phyloP scores from a whole-genome alignment of 1,139 yeast genomes.

The Taphrina flavorubra region DNA sequence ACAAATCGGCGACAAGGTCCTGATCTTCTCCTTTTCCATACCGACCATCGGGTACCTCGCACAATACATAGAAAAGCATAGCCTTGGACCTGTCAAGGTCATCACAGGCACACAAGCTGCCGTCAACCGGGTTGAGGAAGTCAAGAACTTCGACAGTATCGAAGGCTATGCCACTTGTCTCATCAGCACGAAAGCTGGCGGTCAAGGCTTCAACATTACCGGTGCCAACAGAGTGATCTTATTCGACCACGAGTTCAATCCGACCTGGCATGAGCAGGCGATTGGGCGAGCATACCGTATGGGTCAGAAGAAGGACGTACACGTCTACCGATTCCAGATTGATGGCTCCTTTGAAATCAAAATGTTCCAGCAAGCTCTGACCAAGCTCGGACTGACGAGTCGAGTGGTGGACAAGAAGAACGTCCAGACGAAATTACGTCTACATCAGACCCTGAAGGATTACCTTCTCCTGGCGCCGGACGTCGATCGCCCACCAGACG shows the following conservation, averaged over 20 bases:
- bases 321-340: slow-evolving; percentile 24
- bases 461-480: not conserved
- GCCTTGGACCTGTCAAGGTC: not conserved
- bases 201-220: slow-evolving; percentile 87
- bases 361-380: slow-evolving; percentile 11
- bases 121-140: not conserved
- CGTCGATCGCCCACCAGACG: slow-evolving; percentile 5
- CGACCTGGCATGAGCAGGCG: slow-evolving; percentile 89
- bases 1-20: slow-evolving; percentile 10
- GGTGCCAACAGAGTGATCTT: slow-evolving; percentile 82
- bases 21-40: slow-evolving; percentile 13
- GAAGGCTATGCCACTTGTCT: slow-evolving; percentile 56
- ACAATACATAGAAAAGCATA: not conserved
- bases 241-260: slow-evolving; percentile 99
- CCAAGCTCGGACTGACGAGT: slow-evolving; percentile 21
- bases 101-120: slow-evolving; percentile 8
- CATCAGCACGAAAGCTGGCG: slow-evolving; percentile 89
- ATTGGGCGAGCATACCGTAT: slow-evolving; percentile 88
- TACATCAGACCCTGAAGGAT: not conserved
- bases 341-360: slow-evolving; percentile 20
- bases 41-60: slow-evolving; percentile 20
- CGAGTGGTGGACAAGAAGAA: slow-evolving; percentile 34
- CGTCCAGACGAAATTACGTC: slow-evolving; percentile 3
- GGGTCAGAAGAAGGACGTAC: slow-evolving; percentile 64
- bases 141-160: slow-evolving; percentile 5